Evolutionary conservation across 768 basidiomycete genomes (phyloP).

Genomic region (Mrakia blollopis): DNA sequence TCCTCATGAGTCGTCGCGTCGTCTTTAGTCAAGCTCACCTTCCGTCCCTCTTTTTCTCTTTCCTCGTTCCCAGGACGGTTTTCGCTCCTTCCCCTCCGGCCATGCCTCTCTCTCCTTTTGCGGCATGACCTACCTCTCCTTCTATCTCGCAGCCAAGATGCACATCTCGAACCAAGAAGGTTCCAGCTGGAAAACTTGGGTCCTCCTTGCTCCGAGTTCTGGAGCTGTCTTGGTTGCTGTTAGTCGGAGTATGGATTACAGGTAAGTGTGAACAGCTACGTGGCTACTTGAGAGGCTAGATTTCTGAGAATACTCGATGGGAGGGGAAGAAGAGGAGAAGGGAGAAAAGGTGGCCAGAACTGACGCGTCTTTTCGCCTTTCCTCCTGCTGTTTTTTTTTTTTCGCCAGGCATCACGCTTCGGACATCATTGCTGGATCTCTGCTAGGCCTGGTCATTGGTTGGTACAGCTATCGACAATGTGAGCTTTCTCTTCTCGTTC

Average conservation of each 20-base stretch:
- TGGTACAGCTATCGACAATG: conserved; percentile 64
- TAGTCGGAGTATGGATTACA: conserved; percentile 40
- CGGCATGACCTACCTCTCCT: conserved; percentile 79
- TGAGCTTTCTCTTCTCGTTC: not conserved
- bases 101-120: conserved; percentile 70
- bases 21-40: too few species aligned
- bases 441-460: conserved; percentile 67
- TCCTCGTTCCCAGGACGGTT: conserved; percentile 54
- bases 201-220: conserved; percentile 61
- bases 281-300: too few species aligned
- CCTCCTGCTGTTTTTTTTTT: not conserved
- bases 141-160: conserved; percentile 86
- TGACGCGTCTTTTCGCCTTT: not conserved
- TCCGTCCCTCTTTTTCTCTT: too few species aligned
- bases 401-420: conserved; percentile 60
- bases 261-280: not conserved
- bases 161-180: conserved; percentile 81
- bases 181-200: conserved; percentile 64
- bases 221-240: conserved; percentile 56
- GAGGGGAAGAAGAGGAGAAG: too few species aligned
- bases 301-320: too few species aligned
- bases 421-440: conserved; percentile 71
- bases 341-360: not conserved
- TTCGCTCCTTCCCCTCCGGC: conserved; percentile 48
- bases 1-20: too few species aligned